A percentile compares a stretch with the other conserved stretches of the same genome.
Conservation (phyloP, 1,284 basidiomycete species). For the Papiliotrema nemorosa region DNA sequence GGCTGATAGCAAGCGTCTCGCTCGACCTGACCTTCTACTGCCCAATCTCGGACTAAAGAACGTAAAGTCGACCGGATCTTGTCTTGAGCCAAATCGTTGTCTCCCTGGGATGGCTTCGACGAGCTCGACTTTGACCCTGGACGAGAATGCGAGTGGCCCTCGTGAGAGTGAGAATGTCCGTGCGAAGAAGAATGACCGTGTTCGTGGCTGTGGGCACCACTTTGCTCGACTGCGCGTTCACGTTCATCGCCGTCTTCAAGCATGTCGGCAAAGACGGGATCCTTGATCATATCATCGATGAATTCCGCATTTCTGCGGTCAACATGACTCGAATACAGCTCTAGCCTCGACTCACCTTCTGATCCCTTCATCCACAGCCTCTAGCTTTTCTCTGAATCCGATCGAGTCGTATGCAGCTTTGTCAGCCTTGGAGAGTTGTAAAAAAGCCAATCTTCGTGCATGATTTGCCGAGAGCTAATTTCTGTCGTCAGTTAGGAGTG, state of each 20-base stretch:
- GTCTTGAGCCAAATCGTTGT: conserved; percentile 51
- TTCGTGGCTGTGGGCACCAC: conserved; percentile 11
- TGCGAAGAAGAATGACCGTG: conserved; percentile 17
- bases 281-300: conserved; percentile 46
- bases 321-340: background rate
- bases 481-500: background rate
- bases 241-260: conserved; percentile 7
- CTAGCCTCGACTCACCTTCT: conserved; percentile 26
- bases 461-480: conserved; percentile 47
- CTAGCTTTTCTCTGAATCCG: conserved; percentile 49
- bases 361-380: conserved; percentile 50
- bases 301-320: conserved; percentile 44
- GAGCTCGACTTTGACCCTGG: background rate
- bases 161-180: conserved; percentile 35
- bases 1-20: conserved; percentile 74
- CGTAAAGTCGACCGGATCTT: conserved; percentile 84
- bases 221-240: background rate
- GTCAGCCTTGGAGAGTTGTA: conserved; percentile 39
- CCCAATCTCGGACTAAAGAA: conserved; percentile 89
- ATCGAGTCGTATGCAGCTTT: conserved; percentile 34
- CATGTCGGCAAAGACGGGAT: conserved; percentile 46
- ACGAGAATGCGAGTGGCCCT: conserved; percentile 4
- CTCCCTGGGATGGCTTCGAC: conserved; percentile 15
- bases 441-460: conserved; percentile 42
- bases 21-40: conserved; percentile 69